These are phyloP conservation scores for Pseudopithomyces chartarum DNA, from an alignment of 2,329 filamentous ascomycete genomes.

Conservation along the genomic window DNA sequence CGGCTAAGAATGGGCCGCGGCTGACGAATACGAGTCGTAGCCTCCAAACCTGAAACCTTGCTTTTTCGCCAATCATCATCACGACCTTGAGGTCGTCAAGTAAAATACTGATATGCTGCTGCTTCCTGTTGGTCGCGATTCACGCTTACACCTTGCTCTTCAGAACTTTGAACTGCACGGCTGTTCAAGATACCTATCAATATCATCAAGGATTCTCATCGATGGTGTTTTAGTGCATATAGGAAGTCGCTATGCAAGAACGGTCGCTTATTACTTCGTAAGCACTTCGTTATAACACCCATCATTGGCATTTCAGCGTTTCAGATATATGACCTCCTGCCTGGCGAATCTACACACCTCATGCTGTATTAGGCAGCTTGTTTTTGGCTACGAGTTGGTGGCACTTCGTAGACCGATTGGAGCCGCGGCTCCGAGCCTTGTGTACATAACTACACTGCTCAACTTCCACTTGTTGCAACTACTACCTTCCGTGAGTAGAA, in stretches of 20 bases:
- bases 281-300: conserved; percentile 27
- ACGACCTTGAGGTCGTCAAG: background rate
- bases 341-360: conserved; percentile 4
- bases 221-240: conserved; percentile 5
- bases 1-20: conserved; percentile 34
- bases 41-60: conserved; percentile 9
- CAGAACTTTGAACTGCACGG: background rate
- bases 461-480: background rate
- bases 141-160: background rate
- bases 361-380: conserved; percentile 6
- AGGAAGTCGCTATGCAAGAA: conserved; percentile 14
- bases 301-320: conserved; percentile 28
- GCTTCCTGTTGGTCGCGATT: background rate
- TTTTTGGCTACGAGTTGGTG: background rate
- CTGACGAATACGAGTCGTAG: conserved; percentile 27
- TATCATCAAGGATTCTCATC: background rate
- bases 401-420: background rate
- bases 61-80: background rate
- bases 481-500: too few species aligned
- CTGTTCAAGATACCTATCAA: background rate
- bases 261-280: conserved; percentile 38
- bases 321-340: conserved; percentile 23
- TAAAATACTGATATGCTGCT: background rate
- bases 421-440: background rate
- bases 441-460: background rate